Conservation (phyloP, 148 eudicot genomes). For the Polygonum maritimum region DNA sequence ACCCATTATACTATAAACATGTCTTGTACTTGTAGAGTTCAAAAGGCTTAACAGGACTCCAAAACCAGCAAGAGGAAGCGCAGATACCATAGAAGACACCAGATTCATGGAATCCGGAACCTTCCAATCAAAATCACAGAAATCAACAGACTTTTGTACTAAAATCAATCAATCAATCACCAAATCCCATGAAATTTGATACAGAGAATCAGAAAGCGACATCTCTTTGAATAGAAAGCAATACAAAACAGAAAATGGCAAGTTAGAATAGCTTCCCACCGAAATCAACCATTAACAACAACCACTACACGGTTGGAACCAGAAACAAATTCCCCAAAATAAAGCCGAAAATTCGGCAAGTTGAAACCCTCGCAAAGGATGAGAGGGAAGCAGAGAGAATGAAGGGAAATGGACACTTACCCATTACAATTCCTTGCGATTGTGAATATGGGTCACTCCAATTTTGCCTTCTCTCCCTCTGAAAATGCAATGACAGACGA, state of each 20-base stretch:
- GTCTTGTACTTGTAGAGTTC: neutral
- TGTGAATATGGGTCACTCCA: slow-evolving; percentile 23
- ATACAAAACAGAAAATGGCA: neutral
- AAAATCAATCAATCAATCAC: neutral
- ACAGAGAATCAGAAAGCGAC: neutral
- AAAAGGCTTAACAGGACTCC: neutral
- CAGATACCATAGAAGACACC: neutral
- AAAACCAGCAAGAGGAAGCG: neutral
- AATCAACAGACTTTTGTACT: neutral
- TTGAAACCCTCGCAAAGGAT: neutral
- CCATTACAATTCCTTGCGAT: slow-evolving; percentile 19
- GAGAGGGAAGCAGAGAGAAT: slow-evolving; percentile 1
- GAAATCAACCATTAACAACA: neutral
- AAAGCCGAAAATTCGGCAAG: neutral
- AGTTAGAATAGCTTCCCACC: neutral
- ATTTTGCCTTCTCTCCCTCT: neutral
- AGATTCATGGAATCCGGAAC: neutral
- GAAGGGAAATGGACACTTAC: slow-evolving; percentile 19
- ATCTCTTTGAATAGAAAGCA: neutral
- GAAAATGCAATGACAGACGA: neutral
- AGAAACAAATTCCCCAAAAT: slow-evolving; percentile 13
- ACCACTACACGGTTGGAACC: slow-evolving; percentile 14
- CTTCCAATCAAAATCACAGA: neutral
- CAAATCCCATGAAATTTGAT: neutral
- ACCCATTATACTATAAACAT: slow-evolving; percentile 4